Percentiles rank a stretch among this genome's conserved stretches.
Evolutionary conservation across 805 yeast species (phyloP).

Genomic region (Novakomyces olei): DNA sequence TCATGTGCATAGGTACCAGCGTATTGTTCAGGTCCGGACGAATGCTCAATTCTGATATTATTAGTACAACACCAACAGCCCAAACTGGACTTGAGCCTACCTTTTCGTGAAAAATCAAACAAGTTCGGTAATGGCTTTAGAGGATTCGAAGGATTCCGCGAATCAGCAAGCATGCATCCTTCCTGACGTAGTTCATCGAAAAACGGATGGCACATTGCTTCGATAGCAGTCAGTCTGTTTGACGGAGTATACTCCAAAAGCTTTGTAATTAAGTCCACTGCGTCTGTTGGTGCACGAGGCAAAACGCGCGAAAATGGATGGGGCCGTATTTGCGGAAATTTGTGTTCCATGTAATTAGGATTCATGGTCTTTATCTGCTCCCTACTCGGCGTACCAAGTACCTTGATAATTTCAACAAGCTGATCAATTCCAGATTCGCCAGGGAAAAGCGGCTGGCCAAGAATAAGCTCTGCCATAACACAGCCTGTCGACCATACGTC

Average conservation of each 20-base stretch:
- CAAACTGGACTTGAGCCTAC: constrained; percentile 13
- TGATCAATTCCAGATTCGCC: constrained; percentile 97
- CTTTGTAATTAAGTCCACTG: constrained; percentile 59
- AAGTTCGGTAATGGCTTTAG: constrained; percentile 52
- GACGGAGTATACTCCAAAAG: constrained; percentile 83
- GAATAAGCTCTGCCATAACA: constrained; percentile 87
- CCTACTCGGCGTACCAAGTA: constrained; percentile 81
- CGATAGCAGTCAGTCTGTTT: constrained; percentile 52
- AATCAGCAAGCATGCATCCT: constrained; percentile 21
- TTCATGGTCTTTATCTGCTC: constrained; percentile 89
- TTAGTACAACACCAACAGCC: not conserved
- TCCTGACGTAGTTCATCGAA: constrained; percentile 62
- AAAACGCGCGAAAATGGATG: constrained; percentile 41
- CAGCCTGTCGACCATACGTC: constrained; percentile 97
- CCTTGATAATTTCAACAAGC: constrained; percentile 85
- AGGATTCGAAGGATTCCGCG: constrained; percentile 39
- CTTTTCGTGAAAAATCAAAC: constrained; percentile 54
- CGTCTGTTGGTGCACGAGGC: constrained; percentile 48
- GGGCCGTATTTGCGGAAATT: constrained; percentile 46
- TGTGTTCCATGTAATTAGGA: constrained; percentile 92
- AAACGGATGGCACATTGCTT: constrained; percentile 70
- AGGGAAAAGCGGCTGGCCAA: constrained; percentile 93
- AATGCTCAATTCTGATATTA: constrained; percentile 19
- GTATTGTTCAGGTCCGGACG: constrained; percentile 20
- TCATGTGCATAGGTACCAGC: constrained; percentile 20